phyloP scores from a whole-genome alignment of 2,329 filamentous ascomycete genomes.

The Coniosporium tulheliwenetii region DNA sequence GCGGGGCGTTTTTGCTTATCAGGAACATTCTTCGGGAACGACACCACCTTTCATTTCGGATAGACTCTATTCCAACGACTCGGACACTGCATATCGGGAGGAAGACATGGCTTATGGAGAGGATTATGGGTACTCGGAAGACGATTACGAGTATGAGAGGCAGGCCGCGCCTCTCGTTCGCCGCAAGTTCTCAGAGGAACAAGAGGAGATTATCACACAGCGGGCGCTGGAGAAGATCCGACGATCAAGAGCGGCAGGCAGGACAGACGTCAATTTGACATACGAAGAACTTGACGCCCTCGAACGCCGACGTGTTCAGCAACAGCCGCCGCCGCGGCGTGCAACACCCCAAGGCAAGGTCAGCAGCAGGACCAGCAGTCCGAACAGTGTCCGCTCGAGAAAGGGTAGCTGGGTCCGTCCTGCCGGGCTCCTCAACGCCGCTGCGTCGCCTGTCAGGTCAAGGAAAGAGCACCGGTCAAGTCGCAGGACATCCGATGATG shows the following conservation, averaged over 20 bases:
- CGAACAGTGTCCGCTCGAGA: not conserved
- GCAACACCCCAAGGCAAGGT: constrained; percentile 4
- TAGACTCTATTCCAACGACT: constrained; percentile 32
- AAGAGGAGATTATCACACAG: constrained; percentile 62
- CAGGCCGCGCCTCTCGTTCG: constrained; percentile 9
- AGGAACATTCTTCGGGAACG: constrained; percentile 22
- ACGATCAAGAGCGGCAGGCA: constrained; percentile 60
- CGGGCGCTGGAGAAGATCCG: constrained; percentile 68
- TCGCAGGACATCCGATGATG: constrained; percentile 11
- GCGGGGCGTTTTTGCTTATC: constrained; percentile 19
- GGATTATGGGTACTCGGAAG: constrained; percentile 32
- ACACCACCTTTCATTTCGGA: constrained; percentile 23
- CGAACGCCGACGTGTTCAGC: constrained; percentile 42
- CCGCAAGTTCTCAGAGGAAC: constrained; percentile 35
- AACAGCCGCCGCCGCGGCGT: constrained; percentile 6
- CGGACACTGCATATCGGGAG: constrained; percentile 26
- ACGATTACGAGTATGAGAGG: constrained; percentile 34
- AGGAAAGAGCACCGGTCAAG: constrained; percentile 14
- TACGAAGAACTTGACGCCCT: constrained; percentile 68
- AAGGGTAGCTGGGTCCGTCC: constrained; percentile 1
- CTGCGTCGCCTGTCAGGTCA: constrained; percentile 11
- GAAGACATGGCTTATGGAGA: constrained; percentile 33
- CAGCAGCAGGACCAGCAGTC: not conserved
- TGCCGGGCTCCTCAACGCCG: constrained; percentile 13
- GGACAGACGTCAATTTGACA: constrained; percentile 63